Conservation (phyloP, 306 rosid genomes). For the Ziziphus jujuba region DNA sequence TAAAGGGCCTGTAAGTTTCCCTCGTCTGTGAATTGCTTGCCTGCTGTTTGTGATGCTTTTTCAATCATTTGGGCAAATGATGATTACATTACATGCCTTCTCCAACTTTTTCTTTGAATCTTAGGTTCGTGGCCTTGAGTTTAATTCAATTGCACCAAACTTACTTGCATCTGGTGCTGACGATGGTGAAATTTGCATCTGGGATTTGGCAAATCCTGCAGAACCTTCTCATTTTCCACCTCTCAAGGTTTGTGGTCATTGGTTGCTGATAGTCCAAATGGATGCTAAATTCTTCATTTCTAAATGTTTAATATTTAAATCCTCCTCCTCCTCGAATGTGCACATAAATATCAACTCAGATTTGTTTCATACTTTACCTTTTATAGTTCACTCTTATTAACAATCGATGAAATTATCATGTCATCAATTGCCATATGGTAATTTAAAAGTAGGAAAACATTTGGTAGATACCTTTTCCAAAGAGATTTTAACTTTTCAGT, state of each 20-base stretch:
- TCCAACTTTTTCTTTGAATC: slow-evolving; percentile 25
- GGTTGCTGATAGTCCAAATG: background rate
- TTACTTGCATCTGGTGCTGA: slow-evolving; percentile 98
- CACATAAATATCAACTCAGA: too few relatives aligned
- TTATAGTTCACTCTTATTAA: too few relatives aligned
- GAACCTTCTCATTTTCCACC: slow-evolving; percentile 93
- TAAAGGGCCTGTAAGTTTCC: slow-evolving; percentile 89
- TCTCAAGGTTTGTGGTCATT: slow-evolving; percentile 63
- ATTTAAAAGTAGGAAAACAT: background rate
- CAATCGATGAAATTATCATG: background rate
- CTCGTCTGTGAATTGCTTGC: slow-evolving; percentile 7
- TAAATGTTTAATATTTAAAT: background rate
- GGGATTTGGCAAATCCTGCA: slow-evolving; percentile 93
- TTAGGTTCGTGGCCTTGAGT: slow-evolving; percentile 98
- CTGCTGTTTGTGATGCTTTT: slow-evolving; percentile 17
- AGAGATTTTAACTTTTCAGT: background rate
- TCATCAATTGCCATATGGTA: background rate
- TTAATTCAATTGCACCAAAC: slow-evolving; percentile 78
- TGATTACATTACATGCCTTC: slow-evolving; percentile 24
- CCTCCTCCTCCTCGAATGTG: too few relatives aligned
- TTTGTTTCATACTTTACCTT: too few relatives aligned
- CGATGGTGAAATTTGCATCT: slow-evolving; percentile 96
- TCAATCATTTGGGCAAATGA: slow-evolving; percentile 9
- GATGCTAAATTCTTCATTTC: background rate
- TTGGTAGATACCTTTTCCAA: too few relatives aligned